Percentiles rank a stretch among this genome's conserved stretches.
Conservation (phyloP, 306 rosid genomes). For the Datisca glomerata region DNA sequence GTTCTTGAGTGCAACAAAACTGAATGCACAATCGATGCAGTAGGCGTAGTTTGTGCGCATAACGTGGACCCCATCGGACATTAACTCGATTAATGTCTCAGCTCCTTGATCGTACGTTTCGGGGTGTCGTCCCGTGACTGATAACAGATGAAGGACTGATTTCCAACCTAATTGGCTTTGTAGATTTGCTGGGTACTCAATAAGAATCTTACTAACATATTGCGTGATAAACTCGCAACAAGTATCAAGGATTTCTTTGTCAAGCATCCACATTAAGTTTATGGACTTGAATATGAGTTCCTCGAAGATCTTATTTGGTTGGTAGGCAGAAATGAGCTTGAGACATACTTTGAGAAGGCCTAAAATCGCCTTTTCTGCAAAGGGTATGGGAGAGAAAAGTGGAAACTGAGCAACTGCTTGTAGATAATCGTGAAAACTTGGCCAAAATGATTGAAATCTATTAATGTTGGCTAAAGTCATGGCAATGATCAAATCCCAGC, state of each 20-base stretch:
- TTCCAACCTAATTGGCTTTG: slow-evolving; percentile 78
- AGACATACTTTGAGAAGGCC: slow-evolving; percentile 56
- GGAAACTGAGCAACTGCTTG: slow-evolving; percentile 73
- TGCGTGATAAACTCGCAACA: slow-evolving; percentile 47
- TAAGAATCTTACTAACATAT: slow-evolving; percentile 38
- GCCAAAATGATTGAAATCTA: slow-evolving; percentile 66
- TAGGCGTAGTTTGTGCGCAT: slow-evolving; percentile 43
- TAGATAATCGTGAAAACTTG: slow-evolving; percentile 53
- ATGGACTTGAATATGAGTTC: slow-evolving; percentile 83
- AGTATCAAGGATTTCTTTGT: slow-evolving; percentile 67
- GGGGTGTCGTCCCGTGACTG: slow-evolving; percentile 52
- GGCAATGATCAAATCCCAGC: slow-evolving; percentile 79
- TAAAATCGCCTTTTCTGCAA: slow-evolving; percentile 58
- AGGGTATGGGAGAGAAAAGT: slow-evolving; percentile 75
- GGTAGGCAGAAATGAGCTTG: slow-evolving; percentile 35
- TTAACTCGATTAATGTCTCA: slow-evolving; percentile 47
- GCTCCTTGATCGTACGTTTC: slow-evolving; percentile 63
- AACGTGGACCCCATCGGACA: slow-evolving; percentile 41
- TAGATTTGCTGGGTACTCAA: slow-evolving; percentile 57
- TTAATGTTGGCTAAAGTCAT: slow-evolving; percentile 39
- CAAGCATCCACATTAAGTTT: slow-evolving; percentile 86
- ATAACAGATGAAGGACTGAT: slow-evolving; percentile 53
- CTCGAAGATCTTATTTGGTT: slow-evolving; percentile 44
- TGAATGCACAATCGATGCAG: slow-evolving; percentile 65
- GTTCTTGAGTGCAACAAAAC: slow-evolving; percentile 63